Base-by-base conservation (phyloP, 2,329 filamentous ascomycete genomes). In the Fusarium sterilihyphosum region DNA sequence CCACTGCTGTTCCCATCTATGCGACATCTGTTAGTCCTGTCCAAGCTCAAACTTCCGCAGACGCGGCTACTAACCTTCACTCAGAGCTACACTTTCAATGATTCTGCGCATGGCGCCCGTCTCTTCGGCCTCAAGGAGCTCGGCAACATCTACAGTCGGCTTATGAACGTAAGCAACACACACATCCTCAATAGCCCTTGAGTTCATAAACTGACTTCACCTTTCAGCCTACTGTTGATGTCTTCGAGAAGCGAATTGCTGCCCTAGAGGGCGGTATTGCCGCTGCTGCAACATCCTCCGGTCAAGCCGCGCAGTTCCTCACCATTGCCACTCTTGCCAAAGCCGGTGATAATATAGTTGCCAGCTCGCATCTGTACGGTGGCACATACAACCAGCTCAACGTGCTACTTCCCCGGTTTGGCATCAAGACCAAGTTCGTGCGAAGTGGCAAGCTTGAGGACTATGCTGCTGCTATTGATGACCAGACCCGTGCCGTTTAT, bases 381-480 rank as follows among this genome's bases (percentile, higher is more conserved):
- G 95, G 95, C 81, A 98, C 96, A 17, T 98, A 98, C 87, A 98
- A 98, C 85, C 96, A 98, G 86, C 91, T 98, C 85, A 98, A 98
- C 86, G 95, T 98, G 47, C 89, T 94, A 74, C 87, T 98, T 63
- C 93, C 94, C 8, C 90, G 95, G 18, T 85, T 98, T 52, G 96
- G 96, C 69, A 95, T 98, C 80, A 87, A 87, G 46, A 96, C 94
- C 80, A 97, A 95, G 85, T 98, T 98, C 78, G 89, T 98, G 79
- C 87, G 91, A 65, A 94, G 94, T 46, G 95, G 98, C 83, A 91
- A 91, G 65, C 86, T 93, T 20, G 92, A 92, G 77, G 94, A 95
- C 79, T 93, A 98, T 80, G 92, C 90, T 40, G 90, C 91, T 52
- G 91, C 92, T 60, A 98, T 98, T 80, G 95, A 98, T 81, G 94